Evolutionary conservation across 108 stramenopile genomes (phyloP).

Genomic region (Schizochytrium sp.): DNA sequence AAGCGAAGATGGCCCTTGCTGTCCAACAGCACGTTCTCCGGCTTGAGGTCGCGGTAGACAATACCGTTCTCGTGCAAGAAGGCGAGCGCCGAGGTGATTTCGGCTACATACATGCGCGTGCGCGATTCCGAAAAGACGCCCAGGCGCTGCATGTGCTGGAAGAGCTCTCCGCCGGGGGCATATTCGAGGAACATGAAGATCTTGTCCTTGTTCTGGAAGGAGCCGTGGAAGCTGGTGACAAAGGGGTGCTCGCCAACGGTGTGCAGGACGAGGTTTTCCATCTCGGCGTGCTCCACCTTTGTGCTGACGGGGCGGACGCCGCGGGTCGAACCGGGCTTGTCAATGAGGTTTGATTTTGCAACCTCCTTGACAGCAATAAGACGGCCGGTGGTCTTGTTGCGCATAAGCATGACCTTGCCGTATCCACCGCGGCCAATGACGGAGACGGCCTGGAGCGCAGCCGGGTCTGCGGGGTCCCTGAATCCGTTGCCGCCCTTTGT

Average conservation of each 20-base stretch:
- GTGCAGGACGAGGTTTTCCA: conserved; percentile 83
- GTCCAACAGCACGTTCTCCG: conserved; percentile 53
- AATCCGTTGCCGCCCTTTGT: background rate
- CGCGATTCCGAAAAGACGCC: conserved; percentile 46
- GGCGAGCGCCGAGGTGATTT: conserved; percentile 55
- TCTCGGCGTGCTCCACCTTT: conserved; percentile 92
- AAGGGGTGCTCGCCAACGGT: conserved; percentile 86
- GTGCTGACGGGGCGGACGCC: conserved; percentile 51
- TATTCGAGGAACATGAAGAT: conserved; percentile 94
- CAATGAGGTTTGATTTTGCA: conserved; percentile 89
- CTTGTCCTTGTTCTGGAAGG: conserved; percentile 89
- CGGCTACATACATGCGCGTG: conserved; percentile 55
- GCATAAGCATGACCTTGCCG: conserved; percentile 65
- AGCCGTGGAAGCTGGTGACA: conserved; percentile 94
- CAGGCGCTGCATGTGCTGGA: conserved; percentile 44
- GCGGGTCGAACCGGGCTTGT: conserved; percentile 27
- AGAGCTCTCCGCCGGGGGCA: conserved; percentile 72
- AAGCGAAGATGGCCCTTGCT: conserved; percentile 77
- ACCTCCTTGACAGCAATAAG: conserved; percentile 88
- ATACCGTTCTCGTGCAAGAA: conserved; percentile 70
- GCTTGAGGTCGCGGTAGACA: conserved; percentile 85
- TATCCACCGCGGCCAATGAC: conserved; percentile 16
- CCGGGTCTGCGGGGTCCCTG: background rate
- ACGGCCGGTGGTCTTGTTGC: conserved; percentile 58
- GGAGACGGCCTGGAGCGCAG: background rate